phyloP scores from a whole-genome alignment of 1,139 yeast genomes.

The Taiozyma sp. region DNA sequence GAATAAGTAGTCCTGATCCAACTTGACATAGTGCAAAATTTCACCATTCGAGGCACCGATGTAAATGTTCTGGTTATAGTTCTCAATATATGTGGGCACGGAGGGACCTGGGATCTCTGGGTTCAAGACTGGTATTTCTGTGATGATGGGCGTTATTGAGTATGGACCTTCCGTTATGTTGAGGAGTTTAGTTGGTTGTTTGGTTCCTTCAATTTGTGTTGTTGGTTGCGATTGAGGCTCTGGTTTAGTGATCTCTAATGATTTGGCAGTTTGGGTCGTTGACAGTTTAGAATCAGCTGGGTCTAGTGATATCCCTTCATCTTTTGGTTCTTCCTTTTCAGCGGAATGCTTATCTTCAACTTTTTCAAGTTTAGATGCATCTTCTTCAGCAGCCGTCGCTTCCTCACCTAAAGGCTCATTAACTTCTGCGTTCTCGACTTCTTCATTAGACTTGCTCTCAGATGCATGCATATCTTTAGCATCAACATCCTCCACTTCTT shows the following conservation, averaged over 20 bases:
- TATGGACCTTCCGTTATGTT: conserved; percentile 24
- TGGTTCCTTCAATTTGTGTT: background rate
- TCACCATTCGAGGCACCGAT: conserved; percentile 74
- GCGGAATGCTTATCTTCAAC: background rate
- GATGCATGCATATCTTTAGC: background rate
- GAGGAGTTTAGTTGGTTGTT: background rate
- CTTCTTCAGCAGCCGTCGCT: background rate
- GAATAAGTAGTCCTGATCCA: conserved; percentile 36
- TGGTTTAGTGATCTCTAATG: background rate
- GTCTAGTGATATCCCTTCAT: no score
- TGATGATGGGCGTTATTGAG: conserved; percentile 17
- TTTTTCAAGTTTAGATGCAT: background rate
- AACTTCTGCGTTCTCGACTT: background rate
- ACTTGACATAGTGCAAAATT: conserved; percentile 50
- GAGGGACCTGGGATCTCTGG: conserved; percentile 15
- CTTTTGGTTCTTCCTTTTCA: background rate
- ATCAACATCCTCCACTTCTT: background rate
- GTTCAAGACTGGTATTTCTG: conserved; percentile 1
- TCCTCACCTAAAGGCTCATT: background rate
- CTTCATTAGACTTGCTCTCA: background rate
- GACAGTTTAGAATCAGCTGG: background rate
- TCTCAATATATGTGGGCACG: conserved; percentile 45
- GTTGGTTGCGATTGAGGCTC: background rate
- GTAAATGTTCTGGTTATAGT: conserved; percentile 62
- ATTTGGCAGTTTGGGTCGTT: background rate